Evolutionary conservation across 176 grass and related monocot species (phyloP), one percentile per base, ranked within the genome.

Genomic region (Pontederia crassipes): DNA sequence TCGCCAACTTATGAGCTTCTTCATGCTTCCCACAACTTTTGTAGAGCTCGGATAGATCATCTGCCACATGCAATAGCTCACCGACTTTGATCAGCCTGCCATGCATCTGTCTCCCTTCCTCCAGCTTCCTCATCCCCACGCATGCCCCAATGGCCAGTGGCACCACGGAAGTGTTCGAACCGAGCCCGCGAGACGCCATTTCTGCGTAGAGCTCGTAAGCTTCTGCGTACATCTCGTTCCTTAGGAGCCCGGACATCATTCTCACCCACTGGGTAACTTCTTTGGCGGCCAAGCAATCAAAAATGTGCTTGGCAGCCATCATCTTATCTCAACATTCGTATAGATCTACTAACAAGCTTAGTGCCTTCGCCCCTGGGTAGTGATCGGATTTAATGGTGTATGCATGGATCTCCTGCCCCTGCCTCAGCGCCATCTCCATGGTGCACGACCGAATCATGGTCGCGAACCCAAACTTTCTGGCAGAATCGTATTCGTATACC

Each of bases 331-430:
- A 54, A 9, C n/a, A 63, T 12, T 63, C 71, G 28, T 73, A 73
- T 35, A 73, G 47, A 14, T 55, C 71, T 28, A 55, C 29, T 16
- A 73, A 12, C 20, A 51, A 28, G 11, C 49, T n/a, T 53, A 73
- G 59, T n/a, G 71, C 59, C 46, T 73, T 73, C 17, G 16, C 26
- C 11, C 59, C 71, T 3, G 71, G 59, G 13, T 64, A 11, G 28
- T 73, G 51, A 6, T 59, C 32, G 10, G 45, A 10, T 24, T 73
- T 73, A 49, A 73, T 73, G 15, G 47, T 63, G 58, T 47, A 59
- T 8, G 59, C 71, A 12, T 73, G 71, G 28, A 73, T 73, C 59
- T 73, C 59, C 29, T 73, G 71, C 1, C 71, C 71, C 2, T 55
- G 58, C 15, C 49, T 62, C 17, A 73, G 59, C 46, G 59, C 59